phyloP scores from a whole-genome alignment of 805 yeast species.

The Ogataea sp. region DNA sequence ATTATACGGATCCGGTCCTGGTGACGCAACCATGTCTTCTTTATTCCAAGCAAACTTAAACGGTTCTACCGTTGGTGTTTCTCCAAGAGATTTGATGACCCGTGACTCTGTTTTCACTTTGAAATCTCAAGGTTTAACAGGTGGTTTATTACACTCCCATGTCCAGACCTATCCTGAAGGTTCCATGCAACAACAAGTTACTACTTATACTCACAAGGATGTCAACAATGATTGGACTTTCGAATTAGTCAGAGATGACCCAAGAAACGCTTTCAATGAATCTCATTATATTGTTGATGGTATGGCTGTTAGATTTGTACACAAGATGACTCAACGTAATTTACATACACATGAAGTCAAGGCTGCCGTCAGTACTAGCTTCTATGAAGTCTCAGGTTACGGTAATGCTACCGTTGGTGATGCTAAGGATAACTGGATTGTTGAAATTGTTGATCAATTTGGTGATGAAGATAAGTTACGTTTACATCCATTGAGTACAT shows the following conservation, averaged over 20 bases:
- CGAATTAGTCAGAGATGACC: conserved; percentile 47
- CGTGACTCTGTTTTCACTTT: conserved; percentile 56
- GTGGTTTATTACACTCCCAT: conserved; percentile 83
- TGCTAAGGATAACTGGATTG: conserved; percentile 79
- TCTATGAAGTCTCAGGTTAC: conserved; percentile 83
- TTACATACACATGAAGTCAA: conserved; percentile 77
- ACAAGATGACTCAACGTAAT: conserved; percentile 61
- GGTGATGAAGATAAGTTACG: conserved; percentile 40
- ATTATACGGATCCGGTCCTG: conserved; percentile 70
- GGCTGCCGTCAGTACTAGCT: conserved; percentile 73
- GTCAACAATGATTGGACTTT: conserved; percentile 76
- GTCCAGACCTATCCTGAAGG: conserved; percentile 83
- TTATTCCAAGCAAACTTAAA: conserved; percentile 81
- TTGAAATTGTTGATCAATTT: conserved; percentile 67
- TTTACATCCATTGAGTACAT: conserved; percentile 70
- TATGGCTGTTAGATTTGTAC: conserved; percentile 63
- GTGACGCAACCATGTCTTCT: conserved; percentile 85
- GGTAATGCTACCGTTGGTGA: conserved; percentile 71
- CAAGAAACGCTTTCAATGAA: conserved; percentile 23
- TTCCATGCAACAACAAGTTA: conserved; percentile 87
- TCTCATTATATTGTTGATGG: conserved; percentile 45
- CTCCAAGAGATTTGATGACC: conserved; percentile 56
- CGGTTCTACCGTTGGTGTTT: conserved; percentile 54
- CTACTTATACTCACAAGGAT: conserved; percentile 88
- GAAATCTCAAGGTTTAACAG: conserved; percentile 63